A percentile compares a stretch with the other conserved stretches of the same genome.
Evolutionary conservation across 1,284 basidiomycete genomes (phyloP).

Genomic region (Leccinum angustisporum): DNA sequence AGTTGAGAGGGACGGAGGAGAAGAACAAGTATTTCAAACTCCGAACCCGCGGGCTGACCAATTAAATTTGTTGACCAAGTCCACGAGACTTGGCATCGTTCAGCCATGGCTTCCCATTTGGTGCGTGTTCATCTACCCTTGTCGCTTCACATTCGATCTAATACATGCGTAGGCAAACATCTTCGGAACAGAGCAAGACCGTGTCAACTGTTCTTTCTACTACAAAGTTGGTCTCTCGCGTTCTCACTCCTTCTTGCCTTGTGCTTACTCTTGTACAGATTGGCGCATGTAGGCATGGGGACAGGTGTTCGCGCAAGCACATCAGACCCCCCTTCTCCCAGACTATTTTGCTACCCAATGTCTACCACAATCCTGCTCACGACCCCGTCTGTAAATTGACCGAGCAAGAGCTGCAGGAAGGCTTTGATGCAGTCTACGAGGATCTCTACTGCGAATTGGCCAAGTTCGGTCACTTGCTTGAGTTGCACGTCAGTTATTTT

Average conservation of each 20-base stretch:
- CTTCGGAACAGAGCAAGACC: slow-evolving; percentile 88
- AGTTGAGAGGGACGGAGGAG: background rate
- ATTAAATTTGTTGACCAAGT: slow-evolving; percentile 9
- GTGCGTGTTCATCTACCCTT: slow-evolving; percentile 34
- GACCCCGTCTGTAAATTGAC: slow-evolving; percentile 86
- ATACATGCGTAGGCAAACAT: slow-evolving; percentile 66
- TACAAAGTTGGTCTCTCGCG: slow-evolving; percentile 67
- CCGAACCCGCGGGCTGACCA: slow-evolving; percentile 23
- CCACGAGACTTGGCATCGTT: background rate
- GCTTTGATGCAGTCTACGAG: slow-evolving; percentile 97
- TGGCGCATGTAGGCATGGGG: slow-evolving; percentile 94
- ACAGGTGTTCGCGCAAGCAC: slow-evolving; percentile 95
- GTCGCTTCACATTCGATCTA: background rate
- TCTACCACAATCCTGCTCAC: slow-evolving; percentile 97
- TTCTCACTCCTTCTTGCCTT: slow-evolving; percentile 9
- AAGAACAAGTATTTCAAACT: slow-evolving; percentile 8
- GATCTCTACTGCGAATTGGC: slow-evolving; percentile 91
- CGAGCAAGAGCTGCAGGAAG: slow-evolving; percentile 87
- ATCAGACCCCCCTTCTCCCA: slow-evolving; percentile 97
- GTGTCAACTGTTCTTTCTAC: slow-evolving; percentile 94
- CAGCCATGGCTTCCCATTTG: slow-evolving; percentile 63
- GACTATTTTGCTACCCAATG: slow-evolving; percentile 96
- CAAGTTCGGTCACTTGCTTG: slow-evolving; percentile 93
- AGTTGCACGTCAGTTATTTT: slow-evolving; percentile 77
- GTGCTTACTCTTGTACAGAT: slow-evolving; percentile 52